Conservation (phyloP, 345 rosid genomes). For the Ceriops decandra region DNA sequence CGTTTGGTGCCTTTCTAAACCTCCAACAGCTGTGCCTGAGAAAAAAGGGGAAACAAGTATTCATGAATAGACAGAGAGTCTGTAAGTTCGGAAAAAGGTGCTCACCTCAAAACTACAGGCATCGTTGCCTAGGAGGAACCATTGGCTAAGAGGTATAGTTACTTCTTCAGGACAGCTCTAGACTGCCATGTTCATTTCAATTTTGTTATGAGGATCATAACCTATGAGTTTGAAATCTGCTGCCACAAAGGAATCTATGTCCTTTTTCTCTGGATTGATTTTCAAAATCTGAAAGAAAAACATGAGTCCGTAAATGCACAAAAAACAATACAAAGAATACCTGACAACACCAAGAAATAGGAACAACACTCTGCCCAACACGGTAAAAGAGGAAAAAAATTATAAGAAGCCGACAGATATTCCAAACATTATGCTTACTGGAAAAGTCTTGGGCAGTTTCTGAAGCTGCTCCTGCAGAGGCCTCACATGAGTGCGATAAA, state of each 20-base stretch:
- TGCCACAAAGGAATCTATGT: slow-evolving; percentile 71
- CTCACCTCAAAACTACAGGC: slow-evolving; percentile 39
- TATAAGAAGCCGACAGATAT: neutral
- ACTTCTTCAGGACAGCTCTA: slow-evolving; percentile 25
- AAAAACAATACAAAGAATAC: neutral
- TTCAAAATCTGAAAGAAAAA: slow-evolving; percentile 60
- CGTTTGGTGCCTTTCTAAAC: slow-evolving; percentile 17
- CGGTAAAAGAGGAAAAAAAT: neutral
- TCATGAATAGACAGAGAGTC: no score
- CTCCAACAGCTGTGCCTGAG: slow-evolving; percentile 40
- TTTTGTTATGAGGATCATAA: slow-evolving; percentile 88
- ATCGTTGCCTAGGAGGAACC: slow-evolving; percentile 24
- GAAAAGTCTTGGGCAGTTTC: slow-evolving; percentile 90
- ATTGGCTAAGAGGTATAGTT: slow-evolving; percentile 19
- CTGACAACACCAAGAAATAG: neutral
- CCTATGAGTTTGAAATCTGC: slow-evolving; percentile 76
- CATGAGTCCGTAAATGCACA: slow-evolving; percentile 8
- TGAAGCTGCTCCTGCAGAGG: slow-evolving; percentile 89
- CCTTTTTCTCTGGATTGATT: slow-evolving; percentile 82
- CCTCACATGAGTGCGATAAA: slow-evolving; percentile 68
- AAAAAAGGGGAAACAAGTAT: neutral
- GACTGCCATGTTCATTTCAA: slow-evolving; percentile 96
- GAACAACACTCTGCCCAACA: neutral
- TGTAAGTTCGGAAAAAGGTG: neutral
- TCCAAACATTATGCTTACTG: slow-evolving; percentile 47